phyloP scores from a whole-genome alignment of 2,329 filamentous ascomycete genomes.

The Didymella arachidicola region DNA sequence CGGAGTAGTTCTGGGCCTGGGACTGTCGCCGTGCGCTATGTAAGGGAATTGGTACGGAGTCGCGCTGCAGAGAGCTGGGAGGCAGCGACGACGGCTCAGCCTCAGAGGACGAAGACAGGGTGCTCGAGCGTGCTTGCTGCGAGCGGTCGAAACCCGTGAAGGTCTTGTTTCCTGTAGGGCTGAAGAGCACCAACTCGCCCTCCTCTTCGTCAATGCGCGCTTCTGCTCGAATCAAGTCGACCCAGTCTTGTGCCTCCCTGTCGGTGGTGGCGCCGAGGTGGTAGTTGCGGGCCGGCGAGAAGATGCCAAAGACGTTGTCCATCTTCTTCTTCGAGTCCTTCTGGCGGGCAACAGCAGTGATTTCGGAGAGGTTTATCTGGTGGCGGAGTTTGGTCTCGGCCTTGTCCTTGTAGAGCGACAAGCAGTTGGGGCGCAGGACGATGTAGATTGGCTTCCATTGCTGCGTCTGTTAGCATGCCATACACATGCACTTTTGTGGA shows the following conservation, averaged over 20 bases:
- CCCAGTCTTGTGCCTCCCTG: conserved; percentile 85
- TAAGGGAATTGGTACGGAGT: conserved; percentile 35
- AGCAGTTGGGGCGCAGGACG: conserved; percentile 85
- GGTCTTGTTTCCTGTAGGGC: conserved; percentile 64
- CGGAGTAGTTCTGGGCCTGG: conserved; percentile 68
- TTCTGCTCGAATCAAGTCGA: conserved; percentile 78
- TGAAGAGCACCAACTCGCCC: conserved; percentile 78
- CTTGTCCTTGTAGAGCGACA: conserved; percentile 92
- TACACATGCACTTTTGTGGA: not conserved
- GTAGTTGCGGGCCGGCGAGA: conserved; percentile 89
- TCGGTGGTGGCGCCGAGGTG: conserved; percentile 81
- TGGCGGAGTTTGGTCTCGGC: conserved; percentile 89
- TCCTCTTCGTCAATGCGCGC: conserved; percentile 89
- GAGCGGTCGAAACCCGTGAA: conserved; percentile 52
- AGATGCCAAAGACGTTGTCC: conserved; percentile 88
- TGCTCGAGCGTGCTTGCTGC: conserved; percentile 28
- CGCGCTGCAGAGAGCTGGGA: conserved; percentile 26
- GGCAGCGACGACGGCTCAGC: conserved; percentile 47
- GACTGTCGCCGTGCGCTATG: conserved; percentile 63
- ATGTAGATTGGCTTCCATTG: conserved; percentile 91
- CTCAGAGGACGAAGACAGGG: conserved; percentile 58
- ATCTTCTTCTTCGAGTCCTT: conserved; percentile 89
- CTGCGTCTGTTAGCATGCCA: conserved; percentile 55
- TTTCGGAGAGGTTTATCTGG: conserved; percentile 85
- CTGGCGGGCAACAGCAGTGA: conserved; percentile 88